Conservation (phyloP, 192 early-diverging fungal species). For the Coemansia pectinata region DNA sequence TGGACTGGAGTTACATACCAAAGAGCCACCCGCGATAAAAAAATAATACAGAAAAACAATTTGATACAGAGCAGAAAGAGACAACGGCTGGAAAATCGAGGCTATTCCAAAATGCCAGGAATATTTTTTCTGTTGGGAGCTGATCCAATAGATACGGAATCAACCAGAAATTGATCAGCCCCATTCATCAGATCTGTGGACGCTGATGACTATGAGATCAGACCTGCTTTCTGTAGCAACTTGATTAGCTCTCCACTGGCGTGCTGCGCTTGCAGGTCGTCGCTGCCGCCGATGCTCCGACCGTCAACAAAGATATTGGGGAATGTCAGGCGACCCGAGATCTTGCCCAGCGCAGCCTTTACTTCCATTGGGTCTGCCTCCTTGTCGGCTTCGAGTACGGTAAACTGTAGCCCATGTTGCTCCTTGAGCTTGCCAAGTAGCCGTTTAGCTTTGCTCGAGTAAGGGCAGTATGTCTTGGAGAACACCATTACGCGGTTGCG, state of each 20-base stretch:
- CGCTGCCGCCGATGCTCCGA: slow-evolving; percentile 67
- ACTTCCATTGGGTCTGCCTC: slow-evolving; percentile 57
- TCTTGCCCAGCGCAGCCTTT: slow-evolving; percentile 55
- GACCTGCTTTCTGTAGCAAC: slow-evolving; percentile 38
- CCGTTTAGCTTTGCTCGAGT: slow-evolving; percentile 63
- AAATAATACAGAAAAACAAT: background rate
- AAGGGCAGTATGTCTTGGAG: slow-evolving; percentile 77
- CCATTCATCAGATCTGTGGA: no score
- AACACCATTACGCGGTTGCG: slow-evolving; percentile 63
- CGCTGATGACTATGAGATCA: slow-evolving; percentile 18
- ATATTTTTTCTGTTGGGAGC: background rate
- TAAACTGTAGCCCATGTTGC: slow-evolving; percentile 39
- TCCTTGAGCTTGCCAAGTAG: slow-evolving; percentile 49
- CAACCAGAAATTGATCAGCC: background rate
- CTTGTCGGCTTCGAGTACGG: slow-evolving; percentile 58
- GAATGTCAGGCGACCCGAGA: slow-evolving; percentile 62
- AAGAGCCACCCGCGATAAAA: background rate
- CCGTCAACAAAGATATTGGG: slow-evolving; percentile 73
- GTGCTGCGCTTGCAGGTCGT: slow-evolving; percentile 55
- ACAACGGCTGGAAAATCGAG: background rate
- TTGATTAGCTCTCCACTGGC: slow-evolving; percentile 55
- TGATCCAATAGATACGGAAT: background rate
- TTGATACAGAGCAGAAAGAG: background rate
- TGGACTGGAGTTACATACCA: background rate
- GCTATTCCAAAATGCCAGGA: background rate